These are phyloP conservation scores for Tuber brumale DNA, from an alignment of 495 filamentous ascomycete genomes.

Conservation along the genomic window DNA sequence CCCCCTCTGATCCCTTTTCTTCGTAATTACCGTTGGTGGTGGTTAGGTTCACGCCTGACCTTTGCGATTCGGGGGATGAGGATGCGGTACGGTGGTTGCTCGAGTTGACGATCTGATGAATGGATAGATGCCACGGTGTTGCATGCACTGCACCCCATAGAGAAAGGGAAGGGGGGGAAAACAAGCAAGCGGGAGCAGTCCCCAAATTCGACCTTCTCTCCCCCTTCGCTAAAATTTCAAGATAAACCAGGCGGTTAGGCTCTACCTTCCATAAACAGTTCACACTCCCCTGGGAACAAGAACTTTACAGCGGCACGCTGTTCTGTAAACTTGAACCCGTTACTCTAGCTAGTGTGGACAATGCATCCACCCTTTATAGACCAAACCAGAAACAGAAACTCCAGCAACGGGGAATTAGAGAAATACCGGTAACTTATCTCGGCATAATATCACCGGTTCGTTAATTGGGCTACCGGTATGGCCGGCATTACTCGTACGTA, in stretches of 20 bases:
- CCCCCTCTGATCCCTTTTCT: neutral
- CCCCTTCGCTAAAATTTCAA: neutral
- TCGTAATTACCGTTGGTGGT: neutral
- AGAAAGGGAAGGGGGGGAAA: neutral
- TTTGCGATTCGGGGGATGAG: neutral
- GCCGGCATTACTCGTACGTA: too few species aligned
- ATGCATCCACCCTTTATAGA: neutral
- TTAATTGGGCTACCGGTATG: neutral
- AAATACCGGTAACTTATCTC: neutral
- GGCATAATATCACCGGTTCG: neutral
- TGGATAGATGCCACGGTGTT: neutral
- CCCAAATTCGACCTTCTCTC: neutral
- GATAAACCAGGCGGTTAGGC: neutral
- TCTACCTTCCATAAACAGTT: neutral
- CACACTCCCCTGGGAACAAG: neutral
- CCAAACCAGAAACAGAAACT: neutral
- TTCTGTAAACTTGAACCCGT: neutral
- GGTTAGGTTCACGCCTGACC: neutral
- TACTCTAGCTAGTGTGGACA: neutral
- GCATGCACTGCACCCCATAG: neutral
- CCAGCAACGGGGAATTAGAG: neutral
- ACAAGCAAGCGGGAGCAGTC: neutral
- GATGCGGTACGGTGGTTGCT: neutral
- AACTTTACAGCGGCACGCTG: neutral
- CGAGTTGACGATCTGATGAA: neutral